phyloP scores from a whole-genome alignment of 148 eudicot genomes.

The Beta vulgaris region DNA sequence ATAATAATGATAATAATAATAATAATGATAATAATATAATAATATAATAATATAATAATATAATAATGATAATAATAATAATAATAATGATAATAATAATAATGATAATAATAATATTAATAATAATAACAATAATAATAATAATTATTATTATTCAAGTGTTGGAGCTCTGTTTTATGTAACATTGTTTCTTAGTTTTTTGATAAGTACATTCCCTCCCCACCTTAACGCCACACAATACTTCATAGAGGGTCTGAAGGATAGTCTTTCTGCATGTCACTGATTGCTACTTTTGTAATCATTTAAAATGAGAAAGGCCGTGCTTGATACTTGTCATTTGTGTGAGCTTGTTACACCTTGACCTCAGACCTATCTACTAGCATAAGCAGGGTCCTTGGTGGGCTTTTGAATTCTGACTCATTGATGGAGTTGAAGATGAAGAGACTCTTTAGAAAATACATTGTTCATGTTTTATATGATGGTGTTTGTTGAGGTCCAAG shows the following conservation, averaged over 20 bases:
- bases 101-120: no score
- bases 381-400: slow-evolving; percentile 5
- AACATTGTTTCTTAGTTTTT: background rate
- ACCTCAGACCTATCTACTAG: background rate
- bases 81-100: no score
- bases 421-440: background rate
- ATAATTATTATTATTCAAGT: no score
- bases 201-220: background rate
- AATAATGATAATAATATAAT: no score
- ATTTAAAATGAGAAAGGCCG: background rate
- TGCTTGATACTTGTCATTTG: background rate
- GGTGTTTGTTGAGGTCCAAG: background rate
- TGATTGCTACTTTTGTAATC: background rate
- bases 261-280: background rate
- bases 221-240: background rate
- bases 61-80: no score
- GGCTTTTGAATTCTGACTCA: background rate
- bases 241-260: background rate
- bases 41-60: no score
- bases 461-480: background rate
- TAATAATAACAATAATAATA: no score
- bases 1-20: no score
- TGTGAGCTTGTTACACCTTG: background rate
- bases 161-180: background rate
- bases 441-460: background rate